phyloP scores from a whole-genome alignment of 1,284 basidiomycete genomes.

The Trichosporon sp. region DNA sequence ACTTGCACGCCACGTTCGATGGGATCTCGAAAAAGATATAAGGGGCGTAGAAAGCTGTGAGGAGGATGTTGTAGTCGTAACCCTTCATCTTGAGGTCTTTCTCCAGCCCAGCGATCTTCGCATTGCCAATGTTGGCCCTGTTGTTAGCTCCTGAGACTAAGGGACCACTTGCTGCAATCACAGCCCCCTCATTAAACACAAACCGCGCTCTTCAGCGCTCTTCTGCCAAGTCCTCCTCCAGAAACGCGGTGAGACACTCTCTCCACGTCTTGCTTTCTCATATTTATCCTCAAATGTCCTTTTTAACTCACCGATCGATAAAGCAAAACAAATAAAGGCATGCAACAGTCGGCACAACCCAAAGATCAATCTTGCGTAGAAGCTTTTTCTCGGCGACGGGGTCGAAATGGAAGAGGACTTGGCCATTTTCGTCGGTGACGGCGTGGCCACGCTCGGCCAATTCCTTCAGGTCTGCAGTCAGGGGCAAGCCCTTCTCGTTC shows the following conservation, averaged over 20 bases:
- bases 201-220: too few relatives aligned
- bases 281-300: too few relatives aligned
- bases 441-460: slow-evolving; percentile 27
- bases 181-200: too few relatives aligned
- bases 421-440: slow-evolving; percentile 26
- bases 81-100: slow-evolving; percentile 32
- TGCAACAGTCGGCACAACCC: slow-evolving; percentile 32
- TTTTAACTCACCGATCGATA: slow-evolving; percentile 22
- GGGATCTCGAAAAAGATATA: slow-evolving; percentile 42
- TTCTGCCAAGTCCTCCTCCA: too few relatives aligned
- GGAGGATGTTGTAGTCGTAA: slow-evolving; percentile 35
- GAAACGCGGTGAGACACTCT: too few relatives aligned
- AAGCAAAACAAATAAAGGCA: slow-evolving; percentile 34
- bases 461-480: slow-evolving; percentile 15
- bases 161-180: too few relatives aligned
- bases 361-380: slow-evolving; percentile 36
- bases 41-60: slow-evolving; percentile 33
- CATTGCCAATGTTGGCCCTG: slow-evolving; percentile 35
- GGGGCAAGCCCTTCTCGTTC: background rate
- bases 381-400: slow-evolving; percentile 31
- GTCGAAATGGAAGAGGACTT: slow-evolving; percentile 30
- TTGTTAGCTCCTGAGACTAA: too few relatives aligned
- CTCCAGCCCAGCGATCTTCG: slow-evolving; percentile 35
- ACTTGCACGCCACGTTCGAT: slow-evolving; percentile 31
- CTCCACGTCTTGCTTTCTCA: too few relatives aligned